These are phyloP conservation scores for Coniferiporia weirii DNA, from an alignment of 1,284 basidiomycete genomes.

Conservation along the genomic window DNA sequence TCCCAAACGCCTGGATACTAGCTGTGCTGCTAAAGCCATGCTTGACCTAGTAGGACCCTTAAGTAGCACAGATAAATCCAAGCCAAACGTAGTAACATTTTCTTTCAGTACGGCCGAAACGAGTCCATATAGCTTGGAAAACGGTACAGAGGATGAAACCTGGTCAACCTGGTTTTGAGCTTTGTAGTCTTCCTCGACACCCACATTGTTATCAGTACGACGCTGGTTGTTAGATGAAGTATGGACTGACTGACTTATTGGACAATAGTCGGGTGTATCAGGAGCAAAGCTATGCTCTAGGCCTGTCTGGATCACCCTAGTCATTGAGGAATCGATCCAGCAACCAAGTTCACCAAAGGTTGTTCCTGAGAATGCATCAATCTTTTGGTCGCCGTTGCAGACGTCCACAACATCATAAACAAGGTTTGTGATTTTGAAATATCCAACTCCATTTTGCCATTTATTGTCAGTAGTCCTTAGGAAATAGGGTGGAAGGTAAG, in stretches of 20 bases:
- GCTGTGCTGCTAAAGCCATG: conserved; percentile 57
- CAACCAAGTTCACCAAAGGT: conserved; percentile 76
- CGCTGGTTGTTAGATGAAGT: neutral
- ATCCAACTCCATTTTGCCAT: conserved; percentile 43
- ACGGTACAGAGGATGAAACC: conserved; percentile 22
- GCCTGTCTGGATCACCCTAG: conserved; percentile 77
- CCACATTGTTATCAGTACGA: neutral
- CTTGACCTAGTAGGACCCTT: conserved; percentile 73
- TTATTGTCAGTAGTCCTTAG: too few relatives aligned
- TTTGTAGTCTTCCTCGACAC: conserved; percentile 15
- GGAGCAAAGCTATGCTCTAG: conserved; percentile 68
- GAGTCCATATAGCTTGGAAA: conserved; percentile 44
- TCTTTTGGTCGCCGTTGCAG: conserved; percentile 25
- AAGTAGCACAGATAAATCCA: conserved; percentile 64
- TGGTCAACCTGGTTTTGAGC: neutral
- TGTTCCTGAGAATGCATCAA: conserved; percentile 45
- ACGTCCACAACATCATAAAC: conserved; percentile 54
- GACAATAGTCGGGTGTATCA: conserved; percentile 51
- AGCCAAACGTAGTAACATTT: conserved; percentile 51
- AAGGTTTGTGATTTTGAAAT: conserved; percentile 79
- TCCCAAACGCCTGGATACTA: conserved; percentile 61
- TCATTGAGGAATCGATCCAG: conserved; percentile 71
- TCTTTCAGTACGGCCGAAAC: conserved; percentile 52
- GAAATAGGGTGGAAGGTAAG: too few relatives aligned
- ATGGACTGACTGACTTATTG: conserved; percentile 36